Conservation (phyloP, 768 basidiomycete species). For the Tulasnella sp. region DNA sequence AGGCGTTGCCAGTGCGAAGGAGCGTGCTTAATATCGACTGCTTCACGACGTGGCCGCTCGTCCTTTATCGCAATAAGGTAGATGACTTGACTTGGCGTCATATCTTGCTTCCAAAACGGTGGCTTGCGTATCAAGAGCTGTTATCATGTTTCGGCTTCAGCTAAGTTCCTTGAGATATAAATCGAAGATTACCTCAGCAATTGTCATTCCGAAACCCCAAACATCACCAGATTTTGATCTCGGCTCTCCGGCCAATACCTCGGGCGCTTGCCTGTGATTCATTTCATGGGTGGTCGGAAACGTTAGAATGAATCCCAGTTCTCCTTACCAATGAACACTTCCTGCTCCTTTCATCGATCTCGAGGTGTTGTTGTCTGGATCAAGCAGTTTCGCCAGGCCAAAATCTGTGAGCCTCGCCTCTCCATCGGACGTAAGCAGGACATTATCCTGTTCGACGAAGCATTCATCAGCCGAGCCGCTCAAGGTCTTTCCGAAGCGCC, state of each 20-base stretch:
- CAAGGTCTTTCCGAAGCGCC: neutral
- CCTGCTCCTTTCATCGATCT: neutral
- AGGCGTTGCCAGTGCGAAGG: neutral
- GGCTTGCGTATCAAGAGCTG: constrained; percentile 6
- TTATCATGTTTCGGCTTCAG: neutral
- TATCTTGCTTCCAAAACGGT: neutral
- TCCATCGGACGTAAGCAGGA: neutral
- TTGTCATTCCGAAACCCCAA: constrained; percentile 13
- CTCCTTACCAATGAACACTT: neutral
- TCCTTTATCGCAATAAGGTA: neutral
- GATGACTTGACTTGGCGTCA: neutral
- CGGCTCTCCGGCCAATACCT: neutral
- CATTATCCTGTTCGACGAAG: neutral
- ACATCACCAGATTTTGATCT: neutral
- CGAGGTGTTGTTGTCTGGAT: neutral
- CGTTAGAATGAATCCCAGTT: neutral
- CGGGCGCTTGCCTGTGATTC: neutral
- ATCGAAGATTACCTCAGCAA: neutral
- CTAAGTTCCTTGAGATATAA: neutral
- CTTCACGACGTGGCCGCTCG: neutral
- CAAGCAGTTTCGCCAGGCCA: neutral
- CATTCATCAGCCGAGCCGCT: neutral
- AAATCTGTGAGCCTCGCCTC: constrained; percentile 13
- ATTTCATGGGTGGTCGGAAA: neutral
- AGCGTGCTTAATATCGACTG: neutral